Evolutionary conservation across 2,329 filamentous ascomycete genomes (phyloP).

Genomic region (Pyricularia sp.): DNA sequence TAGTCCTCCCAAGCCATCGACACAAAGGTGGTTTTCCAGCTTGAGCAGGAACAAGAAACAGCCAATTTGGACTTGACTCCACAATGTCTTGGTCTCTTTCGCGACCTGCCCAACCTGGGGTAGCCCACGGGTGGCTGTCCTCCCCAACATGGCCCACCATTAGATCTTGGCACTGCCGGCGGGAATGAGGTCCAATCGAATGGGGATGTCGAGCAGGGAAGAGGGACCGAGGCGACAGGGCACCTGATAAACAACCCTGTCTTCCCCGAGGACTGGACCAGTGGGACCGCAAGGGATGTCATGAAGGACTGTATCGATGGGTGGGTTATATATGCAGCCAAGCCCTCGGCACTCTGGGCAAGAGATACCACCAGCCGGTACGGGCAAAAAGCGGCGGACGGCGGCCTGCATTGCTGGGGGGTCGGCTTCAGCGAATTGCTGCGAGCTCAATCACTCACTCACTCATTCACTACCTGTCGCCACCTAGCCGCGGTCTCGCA

Average conservation of each 20-base stretch:
- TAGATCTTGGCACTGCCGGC: not conserved
- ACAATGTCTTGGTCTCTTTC: constrained; percentile 3
- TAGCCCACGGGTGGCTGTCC: not conserved
- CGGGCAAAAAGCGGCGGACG: not conserved
- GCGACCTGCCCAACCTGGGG: constrained; percentile 7
- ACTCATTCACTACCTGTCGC: not conserved
- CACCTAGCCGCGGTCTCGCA: not conserved
- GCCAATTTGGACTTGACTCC: constrained; percentile 3
- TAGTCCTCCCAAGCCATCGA: not conserved
- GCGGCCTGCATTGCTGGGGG: not conserved
- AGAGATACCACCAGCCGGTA: not conserved
- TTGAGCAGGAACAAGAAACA: not conserved
- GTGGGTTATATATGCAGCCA: constrained; percentile 4
- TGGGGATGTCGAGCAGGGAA: not conserved
- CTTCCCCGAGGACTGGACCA: not conserved
- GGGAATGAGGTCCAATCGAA: not conserved
- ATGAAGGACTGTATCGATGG: constrained; percentile 3
- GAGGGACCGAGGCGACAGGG: not conserved
- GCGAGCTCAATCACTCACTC: too few relatives aligned
- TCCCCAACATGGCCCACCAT: not conserved
- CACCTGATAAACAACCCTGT: constrained; percentile 1
- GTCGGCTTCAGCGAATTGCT: not conserved
- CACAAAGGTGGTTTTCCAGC: not conserved
- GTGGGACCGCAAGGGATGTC: not conserved
- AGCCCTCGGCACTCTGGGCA: constrained; percentile 2